Base-by-base conservation (phyloP, 192 early-diverging fungal species). In the Fimicolochytrium jonesii region DNA sequence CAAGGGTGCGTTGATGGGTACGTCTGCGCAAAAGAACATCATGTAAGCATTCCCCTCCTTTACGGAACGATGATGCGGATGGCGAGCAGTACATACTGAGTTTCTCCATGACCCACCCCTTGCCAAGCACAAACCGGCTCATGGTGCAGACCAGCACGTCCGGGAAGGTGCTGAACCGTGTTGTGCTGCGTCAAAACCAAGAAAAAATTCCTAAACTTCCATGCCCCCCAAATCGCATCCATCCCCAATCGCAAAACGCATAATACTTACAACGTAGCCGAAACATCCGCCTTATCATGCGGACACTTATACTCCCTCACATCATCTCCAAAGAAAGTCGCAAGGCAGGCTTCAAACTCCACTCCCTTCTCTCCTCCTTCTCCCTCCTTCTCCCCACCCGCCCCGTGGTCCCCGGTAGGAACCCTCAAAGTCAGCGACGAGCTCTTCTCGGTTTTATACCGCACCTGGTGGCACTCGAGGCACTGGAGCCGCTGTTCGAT, bases 401-500 rank as follows among this genome's bases (percentile, higher is more conserved):
- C 86, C 80, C 60, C 90, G 88, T 23, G 59, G 60, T 67, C 88
- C 87, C 17, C 67, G 18, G 87, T 88, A 41, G 89, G 87, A 2
- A 95, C 87, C 0, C 80, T 82, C 25, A 98, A 66, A 36, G 86
- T 69, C n/a, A 82, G 20, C 23, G 61, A 51, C 13, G 46, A 67
- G 15, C 53, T 63, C 29, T 64, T 68, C 20, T 71, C 77, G 2
- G 62, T 57, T 2, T 61, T 83, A 75, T 95, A 97, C 23, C 90
- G 86, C 25, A 96, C 92, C 43, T 83, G 77, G 25, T 82, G 76
- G 77, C 97, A 99, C 30, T 81, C 70, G 7, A 79, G 72, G 70
- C 97, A 99, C 64, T 96, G 88, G 29, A 99, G 61, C 4, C 92
- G 83, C 61, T 94, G 88, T 69, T 96, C 88, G 33, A 82, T 75